Conservation (phyloP, 2,329 filamentous ascomycete species). For the Fusarium cyanostomum region DNA sequence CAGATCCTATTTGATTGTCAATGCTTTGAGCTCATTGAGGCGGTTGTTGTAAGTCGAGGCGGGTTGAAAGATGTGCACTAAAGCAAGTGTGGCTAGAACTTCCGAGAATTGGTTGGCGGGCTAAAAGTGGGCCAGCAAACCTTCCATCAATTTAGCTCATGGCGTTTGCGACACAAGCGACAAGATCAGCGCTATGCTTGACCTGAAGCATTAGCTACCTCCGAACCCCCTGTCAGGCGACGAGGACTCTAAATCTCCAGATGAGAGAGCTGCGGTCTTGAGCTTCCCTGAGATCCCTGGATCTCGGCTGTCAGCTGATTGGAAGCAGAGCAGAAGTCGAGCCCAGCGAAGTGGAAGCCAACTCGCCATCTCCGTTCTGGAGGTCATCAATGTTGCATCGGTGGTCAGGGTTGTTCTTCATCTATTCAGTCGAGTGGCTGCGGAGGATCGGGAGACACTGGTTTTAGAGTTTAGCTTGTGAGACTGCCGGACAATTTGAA, state of each 20-base stretch:
- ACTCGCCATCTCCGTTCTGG: background rate
- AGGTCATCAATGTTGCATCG: background rate
- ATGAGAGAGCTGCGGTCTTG: background rate
- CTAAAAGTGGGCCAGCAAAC: conserved; percentile 20
- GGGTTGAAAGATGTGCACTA: background rate
- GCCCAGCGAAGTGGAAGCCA: background rate
- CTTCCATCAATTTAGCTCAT: conserved; percentile 28
- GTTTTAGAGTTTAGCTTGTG: background rate
- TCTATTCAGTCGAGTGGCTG: background rate
- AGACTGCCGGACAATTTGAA: background rate
- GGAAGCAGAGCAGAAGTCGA: background rate
- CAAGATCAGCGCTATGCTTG: conserved; percentile 15
- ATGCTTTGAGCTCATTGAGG: background rate
- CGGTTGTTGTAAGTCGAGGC: background rate
- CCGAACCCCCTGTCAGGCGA: conserved; percentile 30
- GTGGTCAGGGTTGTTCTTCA: background rate
- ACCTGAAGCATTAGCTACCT: conserved; percentile 17
- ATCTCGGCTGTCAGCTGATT: background rate
- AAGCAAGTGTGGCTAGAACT: conserved; percentile 21
- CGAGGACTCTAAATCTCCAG: background rate
- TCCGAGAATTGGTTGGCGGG: conserved; percentile 26
- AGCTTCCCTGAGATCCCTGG: background rate
- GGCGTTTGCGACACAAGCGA: conserved; percentile 4
- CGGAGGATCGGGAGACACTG: background rate
- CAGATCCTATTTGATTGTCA: background rate